phyloP scores from a whole-genome alignment of 2,329 filamentous ascomycete species.

The Onygenales sp. region DNA sequence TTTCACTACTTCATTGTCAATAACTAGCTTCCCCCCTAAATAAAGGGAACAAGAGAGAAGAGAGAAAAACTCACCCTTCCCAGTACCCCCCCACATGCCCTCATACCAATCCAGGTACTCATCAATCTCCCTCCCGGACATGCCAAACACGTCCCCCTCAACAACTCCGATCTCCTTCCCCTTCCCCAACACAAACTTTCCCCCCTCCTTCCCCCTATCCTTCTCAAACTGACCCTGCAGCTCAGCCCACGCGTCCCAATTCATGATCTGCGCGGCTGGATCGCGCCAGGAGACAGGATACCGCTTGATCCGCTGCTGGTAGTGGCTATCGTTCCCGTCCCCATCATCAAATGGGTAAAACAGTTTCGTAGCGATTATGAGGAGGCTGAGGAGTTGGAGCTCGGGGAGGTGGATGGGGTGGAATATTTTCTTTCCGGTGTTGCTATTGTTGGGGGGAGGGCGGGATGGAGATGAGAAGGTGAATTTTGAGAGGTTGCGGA shows the following conservation, averaged over 20 bases:
- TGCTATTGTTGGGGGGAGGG: slow-evolving; percentile 7
- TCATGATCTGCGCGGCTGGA: slow-evolving; percentile 49
- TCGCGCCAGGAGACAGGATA: slow-evolving; percentile 44
- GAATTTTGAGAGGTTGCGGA: slow-evolving; percentile 49
- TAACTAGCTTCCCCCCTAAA: background rate
- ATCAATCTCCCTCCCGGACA: slow-evolving; percentile 56
- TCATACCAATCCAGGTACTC: slow-evolving; percentile 75
- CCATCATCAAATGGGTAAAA: slow-evolving; percentile 63
- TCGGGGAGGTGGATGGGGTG: slow-evolving; percentile 57
- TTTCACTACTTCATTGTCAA: background rate
- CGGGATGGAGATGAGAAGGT: slow-evolving; percentile 44
- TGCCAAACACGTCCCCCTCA: slow-evolving; percentile 53
- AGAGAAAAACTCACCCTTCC: slow-evolving; percentile 15
- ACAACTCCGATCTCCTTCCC: slow-evolving; percentile 45
- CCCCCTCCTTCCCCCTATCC: slow-evolving; percentile 18
- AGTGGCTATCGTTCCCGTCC: slow-evolving; percentile 11
- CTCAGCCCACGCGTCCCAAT: slow-evolving; percentile 64
- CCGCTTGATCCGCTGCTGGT: slow-evolving; percentile 20
- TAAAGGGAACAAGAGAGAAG: slow-evolving; percentile 10
- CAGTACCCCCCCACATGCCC: slow-evolving; percentile 44
- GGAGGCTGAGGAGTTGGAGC: slow-evolving; percentile 57
- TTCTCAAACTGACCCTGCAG: slow-evolving; percentile 34
- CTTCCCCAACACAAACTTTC: slow-evolving; percentile 34
- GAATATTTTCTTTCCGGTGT: slow-evolving; percentile 17
- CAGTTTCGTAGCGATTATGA: slow-evolving; percentile 70